Base-by-base conservation (phyloP, 768 basidiomycete genomes). In the Daedaleopsis sinensis region DNA sequence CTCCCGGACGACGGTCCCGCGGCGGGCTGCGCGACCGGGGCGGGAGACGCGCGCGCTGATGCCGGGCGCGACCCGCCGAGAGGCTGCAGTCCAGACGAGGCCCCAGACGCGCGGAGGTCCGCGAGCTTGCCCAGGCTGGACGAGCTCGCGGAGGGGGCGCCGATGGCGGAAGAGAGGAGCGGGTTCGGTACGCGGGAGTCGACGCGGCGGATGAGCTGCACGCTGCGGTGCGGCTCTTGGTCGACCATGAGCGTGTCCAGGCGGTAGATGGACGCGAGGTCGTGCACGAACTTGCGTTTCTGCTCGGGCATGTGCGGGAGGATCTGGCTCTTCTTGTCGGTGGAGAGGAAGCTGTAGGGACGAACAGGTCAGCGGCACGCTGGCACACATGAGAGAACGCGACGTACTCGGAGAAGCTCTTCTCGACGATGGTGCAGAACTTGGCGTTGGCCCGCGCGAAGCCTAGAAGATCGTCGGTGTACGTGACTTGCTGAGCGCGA, bases 211-310 rank as follows among this genome's bases (percentile, higher is more conserved):
- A 93, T 78, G 51, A 97, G 83, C 70, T 93, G 90, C 1, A 96
- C 90, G 65, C 93, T 89, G 51, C 93, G 80, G 69, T 91, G 83
- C 0, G 96, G 96, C 67, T 97, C 96, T 67, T 91, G 90, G 71
- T 98, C 96, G 19, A 99, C 85, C 79, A 94, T 86, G 66, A 91
- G 85, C 0, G 89, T 86, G 62, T 93, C 90, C 71, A 98, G 85
- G 19, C 93, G 82, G 71, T 96, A 98, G 5, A 89, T 76, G 8
- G 82, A 77, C 1, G 93, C 91, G 21, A 97, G 82, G 64, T 87
- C 84, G 56, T 86, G 83, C 5, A 95, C 93, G 71, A 97, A 96
- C 67, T 91, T 89, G 51, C 95, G 83, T 58, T 91, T 85, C 8
- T 88, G 84, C 5, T 79, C 79, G 21, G 90, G 87, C 92, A 92